Conservation (phyloP, 768 basidiomycete species). For the Boletus tomentosulus region DNA sequence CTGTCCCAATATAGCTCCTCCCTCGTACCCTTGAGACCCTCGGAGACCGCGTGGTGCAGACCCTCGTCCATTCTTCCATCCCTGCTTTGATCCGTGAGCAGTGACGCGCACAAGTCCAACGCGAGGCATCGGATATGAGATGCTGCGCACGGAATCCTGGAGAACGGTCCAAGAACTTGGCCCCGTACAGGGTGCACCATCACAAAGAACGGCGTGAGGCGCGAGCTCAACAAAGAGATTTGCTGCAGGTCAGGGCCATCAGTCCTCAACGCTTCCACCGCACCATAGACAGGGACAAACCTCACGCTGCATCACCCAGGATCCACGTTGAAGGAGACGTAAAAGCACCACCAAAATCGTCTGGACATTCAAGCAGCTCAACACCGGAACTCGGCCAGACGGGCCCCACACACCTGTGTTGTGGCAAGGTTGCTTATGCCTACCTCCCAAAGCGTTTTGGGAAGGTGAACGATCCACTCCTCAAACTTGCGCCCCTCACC, state of each 20-base stretch:
- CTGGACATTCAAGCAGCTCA: slow-evolving; percentile 28
- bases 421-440: slow-evolving; percentile 50
- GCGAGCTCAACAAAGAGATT: slow-evolving; percentile 48
- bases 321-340: slow-evolving; percentile 53
- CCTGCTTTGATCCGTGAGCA: slow-evolving; percentile 19
- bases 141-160: slow-evolving; percentile 47
- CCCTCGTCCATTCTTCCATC: slow-evolving; percentile 11
- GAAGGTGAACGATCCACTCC: slow-evolving; percentile 73
- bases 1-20: slow-evolving; percentile 30
- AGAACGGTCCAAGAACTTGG: slow-evolving; percentile 70
- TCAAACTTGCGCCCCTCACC: slow-evolving; percentile 35
- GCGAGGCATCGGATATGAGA: slow-evolving; percentile 50
- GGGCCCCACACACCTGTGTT: slow-evolving; percentile 51
- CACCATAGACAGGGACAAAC: slow-evolving; percentile 32
- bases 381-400: background rate
- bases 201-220: slow-evolving; percentile 76
- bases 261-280: slow-evolving; percentile 1
- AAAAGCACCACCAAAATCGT: slow-evolving; percentile 61
- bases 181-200: slow-evolving; percentile 75
- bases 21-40: slow-evolving; percentile 25
- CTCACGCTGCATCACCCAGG: slow-evolving; percentile 39
- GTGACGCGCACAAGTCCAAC: slow-evolving; percentile 53
- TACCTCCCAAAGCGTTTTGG: slow-evolving; percentile 83
- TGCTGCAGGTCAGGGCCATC: slow-evolving; percentile 35
- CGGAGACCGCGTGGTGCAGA: slow-evolving; percentile 21